Evolutionary conservation across 306 rosid genomes (phyloP).

Genomic region (Prunus campanulata): DNA sequence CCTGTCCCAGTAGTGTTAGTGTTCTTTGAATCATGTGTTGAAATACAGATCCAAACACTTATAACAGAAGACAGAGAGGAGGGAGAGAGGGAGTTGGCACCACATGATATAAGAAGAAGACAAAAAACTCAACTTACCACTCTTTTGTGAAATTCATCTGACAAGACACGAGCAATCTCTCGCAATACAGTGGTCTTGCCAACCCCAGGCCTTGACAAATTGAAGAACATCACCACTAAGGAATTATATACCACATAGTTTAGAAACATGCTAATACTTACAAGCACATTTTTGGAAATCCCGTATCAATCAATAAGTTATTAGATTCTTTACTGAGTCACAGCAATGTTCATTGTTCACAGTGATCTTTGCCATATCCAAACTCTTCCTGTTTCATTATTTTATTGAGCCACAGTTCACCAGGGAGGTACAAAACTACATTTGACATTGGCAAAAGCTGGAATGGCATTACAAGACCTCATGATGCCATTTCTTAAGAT

Average conservation of each 20-base stretch:
- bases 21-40: constrained; percentile 12
- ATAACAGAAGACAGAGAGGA: neutral
- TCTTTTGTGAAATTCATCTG: constrained; percentile 67
- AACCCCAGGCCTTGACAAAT: constrained; percentile 64
- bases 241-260: neutral
- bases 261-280: neutral
- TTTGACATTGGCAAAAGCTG: too few species aligned
- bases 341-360: neutral
- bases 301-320: neutral
- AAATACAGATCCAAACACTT: constrained; percentile 14
- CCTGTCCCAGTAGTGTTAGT: constrained; percentile 37
- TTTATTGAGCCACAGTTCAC: neutral
- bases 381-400: neutral
- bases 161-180: constrained; percentile 61
- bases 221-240: constrained; percentile 17
- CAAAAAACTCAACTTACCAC: constrained; percentile 45
- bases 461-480: neutral
- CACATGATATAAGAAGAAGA: constrained; percentile 8
- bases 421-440: neutral
- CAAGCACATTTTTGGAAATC: neutral
- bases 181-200: constrained; percentile 74
- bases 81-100: neutral
- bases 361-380: neutral
- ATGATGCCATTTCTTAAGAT: neutral
- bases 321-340: constrained; percentile 4